Conservation (phyloP, 1,284 basidiomycete genomes). For the Leccinum fallax region DNA sequence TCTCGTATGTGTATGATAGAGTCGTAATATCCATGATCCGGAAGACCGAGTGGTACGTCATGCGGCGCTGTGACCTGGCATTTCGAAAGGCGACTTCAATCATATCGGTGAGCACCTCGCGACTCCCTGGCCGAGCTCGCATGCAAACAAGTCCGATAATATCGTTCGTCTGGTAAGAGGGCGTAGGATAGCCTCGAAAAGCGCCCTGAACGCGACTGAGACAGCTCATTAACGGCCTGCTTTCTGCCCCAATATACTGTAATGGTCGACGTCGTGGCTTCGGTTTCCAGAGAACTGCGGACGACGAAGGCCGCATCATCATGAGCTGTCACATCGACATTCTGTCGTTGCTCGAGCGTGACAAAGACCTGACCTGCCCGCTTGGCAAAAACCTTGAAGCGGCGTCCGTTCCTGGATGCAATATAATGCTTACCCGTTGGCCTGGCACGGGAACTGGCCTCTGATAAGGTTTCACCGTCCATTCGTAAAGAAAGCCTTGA, state of each 20-base stretch:
- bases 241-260: background rate
- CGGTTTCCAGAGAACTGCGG: background rate
- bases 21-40: background rate
- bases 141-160: background rate
- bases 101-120: background rate
- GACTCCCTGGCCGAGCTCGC: background rate
- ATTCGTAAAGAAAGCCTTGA: background rate
- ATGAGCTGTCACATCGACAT: background rate
- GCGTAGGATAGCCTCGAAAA: background rate
- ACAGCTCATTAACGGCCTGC: background rate
- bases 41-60: background rate
- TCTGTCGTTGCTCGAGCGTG: background rate
- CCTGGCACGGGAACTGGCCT: background rate
- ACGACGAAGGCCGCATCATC: background rate
- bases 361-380: background rate
- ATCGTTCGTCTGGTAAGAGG: background rate
- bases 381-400: constrained; percentile 2
- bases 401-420: background rate
- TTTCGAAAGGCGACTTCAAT: background rate
- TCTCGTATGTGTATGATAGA: background rate
- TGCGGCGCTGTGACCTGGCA: no score
- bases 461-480: background rate
- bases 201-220: background rate
- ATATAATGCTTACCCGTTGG: background rate
- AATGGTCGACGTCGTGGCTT: background rate